phyloP scores from a whole-genome alignment of 2,329 filamentous ascomycete species.

The Zymoseptoria ardabiliae region DNA sequence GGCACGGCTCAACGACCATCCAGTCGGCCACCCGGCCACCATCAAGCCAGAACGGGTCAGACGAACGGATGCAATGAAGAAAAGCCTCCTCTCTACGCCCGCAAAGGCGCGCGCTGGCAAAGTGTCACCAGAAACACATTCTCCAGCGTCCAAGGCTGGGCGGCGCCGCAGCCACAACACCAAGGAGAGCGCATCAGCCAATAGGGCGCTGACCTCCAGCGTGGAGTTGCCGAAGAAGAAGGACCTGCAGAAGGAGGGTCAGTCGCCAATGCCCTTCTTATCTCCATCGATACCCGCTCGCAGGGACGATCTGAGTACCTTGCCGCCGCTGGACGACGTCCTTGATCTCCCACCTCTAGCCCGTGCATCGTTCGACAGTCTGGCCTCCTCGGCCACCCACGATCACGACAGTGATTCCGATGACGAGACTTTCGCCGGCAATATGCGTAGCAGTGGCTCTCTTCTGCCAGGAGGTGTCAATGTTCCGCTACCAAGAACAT shows the following conservation, averaged over 20 bases:
- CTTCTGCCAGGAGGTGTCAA: conserved; percentile 56
- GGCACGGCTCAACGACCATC: not conserved
- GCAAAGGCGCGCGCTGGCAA: not conserved
- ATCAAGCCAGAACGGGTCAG: not conserved
- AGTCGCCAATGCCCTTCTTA: conserved; percentile 26
- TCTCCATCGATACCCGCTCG: conserved; percentile 26
- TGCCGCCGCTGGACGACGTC: conserved; percentile 45
- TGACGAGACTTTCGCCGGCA: conserved; percentile 59
- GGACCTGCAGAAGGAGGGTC: conserved; percentile 9
- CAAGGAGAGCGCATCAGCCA: conserved; percentile 4
- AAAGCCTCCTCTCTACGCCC: not conserved
- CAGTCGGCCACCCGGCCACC: not conserved
- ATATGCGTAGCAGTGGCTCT: conserved; percentile 41
- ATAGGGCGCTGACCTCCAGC: conserved; percentile 22
- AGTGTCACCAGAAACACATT: not conserved
- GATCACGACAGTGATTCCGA: conserved; percentile 32
- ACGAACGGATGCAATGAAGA: not conserved
- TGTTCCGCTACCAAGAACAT: conserved; percentile 54
- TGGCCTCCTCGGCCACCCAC: conserved; percentile 29
- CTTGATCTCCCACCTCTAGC: conserved; percentile 45
- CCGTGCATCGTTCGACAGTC: conserved; percentile 48
- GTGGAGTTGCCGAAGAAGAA: conserved; percentile 20
- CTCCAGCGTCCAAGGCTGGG: not conserved
- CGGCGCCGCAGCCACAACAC: not conserved
- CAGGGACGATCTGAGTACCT: conserved; percentile 26